These are phyloP conservation scores for Leptosphaerulina australis DNA, from an alignment of 2,329 filamentous ascomycete genomes.

Conservation along the genomic window DNA sequence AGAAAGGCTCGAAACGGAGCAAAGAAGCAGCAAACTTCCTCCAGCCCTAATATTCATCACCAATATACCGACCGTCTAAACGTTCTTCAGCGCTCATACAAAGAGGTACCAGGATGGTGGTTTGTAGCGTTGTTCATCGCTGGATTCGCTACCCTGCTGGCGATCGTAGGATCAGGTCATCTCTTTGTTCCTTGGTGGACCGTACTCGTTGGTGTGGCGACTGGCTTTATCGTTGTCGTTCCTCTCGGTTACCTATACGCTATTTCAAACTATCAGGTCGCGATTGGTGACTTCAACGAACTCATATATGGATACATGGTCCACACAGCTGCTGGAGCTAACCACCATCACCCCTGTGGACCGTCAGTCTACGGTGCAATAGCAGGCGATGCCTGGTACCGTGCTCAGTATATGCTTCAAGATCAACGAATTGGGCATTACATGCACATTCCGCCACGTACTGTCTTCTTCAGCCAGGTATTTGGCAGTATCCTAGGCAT, in stretches of 20 bases:
- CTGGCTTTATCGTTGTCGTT: constrained; percentile 61
- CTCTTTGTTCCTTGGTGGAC: constrained; percentile 67
- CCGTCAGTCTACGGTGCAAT: constrained; percentile 65
- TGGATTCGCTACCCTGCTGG: constrained; percentile 59
- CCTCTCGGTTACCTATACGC: constrained; percentile 66
- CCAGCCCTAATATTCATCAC: constrained; percentile 52
- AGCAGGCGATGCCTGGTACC: constrained; percentile 64
- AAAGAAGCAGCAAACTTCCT: constrained; percentile 36
- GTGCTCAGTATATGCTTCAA: constrained; percentile 58
- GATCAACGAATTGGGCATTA: constrained; percentile 70
- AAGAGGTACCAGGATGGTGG: constrained; percentile 66
- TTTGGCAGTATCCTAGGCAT: constrained; percentile 65
- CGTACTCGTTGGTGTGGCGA: constrained; percentile 62
- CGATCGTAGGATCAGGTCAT: constrained; percentile 57
- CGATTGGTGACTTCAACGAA: constrained; percentile 66
- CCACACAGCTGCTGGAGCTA: constrained; percentile 51
- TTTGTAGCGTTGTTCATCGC: constrained; percentile 58
- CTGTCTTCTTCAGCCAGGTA: constrained; percentile 66
- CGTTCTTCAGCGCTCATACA: constrained; percentile 62
- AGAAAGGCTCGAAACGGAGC: constrained; percentile 35
- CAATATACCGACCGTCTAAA: constrained; percentile 66
- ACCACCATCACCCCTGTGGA: constrained; percentile 63
- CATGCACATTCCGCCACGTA: constrained; percentile 65
- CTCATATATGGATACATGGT: constrained; percentile 66
- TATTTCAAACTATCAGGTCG: constrained; percentile 60